phyloP scores from a whole-genome alignment of 2,329 filamentous ascomycete genomes.

The Plectosphaerella sp. region DNA sequence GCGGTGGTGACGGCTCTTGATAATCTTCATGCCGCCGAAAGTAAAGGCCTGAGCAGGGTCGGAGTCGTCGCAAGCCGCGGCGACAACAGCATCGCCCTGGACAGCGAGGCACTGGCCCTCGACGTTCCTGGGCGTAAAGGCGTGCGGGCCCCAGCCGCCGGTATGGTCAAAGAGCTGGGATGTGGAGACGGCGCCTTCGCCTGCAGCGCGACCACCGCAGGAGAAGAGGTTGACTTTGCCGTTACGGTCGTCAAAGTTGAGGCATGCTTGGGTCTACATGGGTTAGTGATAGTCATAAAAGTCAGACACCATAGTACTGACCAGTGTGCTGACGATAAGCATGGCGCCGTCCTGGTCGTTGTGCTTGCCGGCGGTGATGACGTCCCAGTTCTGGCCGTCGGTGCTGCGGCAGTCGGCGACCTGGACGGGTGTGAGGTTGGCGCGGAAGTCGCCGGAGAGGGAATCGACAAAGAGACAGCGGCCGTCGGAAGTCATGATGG shows the following conservation, averaged over 20 bases:
- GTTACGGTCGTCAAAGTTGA: conserved; percentile 53
- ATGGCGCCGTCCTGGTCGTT: conserved; percentile 40
- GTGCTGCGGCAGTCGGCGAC: conserved; percentile 36
- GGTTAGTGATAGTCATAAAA: no score
- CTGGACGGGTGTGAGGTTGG: conserved; percentile 42
- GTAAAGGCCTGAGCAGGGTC: conserved; percentile 39
- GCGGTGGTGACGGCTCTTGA: not conserved
- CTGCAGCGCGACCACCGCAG: conserved; percentile 54
- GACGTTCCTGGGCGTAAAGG: conserved; percentile 41
- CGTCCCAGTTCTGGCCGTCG: conserved; percentile 40
- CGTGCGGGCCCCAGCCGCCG: conserved; percentile 33
- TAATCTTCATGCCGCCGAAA: conserved; percentile 11
- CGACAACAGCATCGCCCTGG: conserved; percentile 35
- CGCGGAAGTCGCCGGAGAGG: conserved; percentile 42
- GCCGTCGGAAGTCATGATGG: conserved; percentile 39
- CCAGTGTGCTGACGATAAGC: conserved; percentile 50
- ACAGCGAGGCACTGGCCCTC: conserved; percentile 41
- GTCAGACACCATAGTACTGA: conserved; percentile 14
- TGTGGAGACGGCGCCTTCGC: conserved; percentile 42
- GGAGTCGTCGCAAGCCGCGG: conserved; percentile 34
- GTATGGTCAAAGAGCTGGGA: conserved; percentile 49
- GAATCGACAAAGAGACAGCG: conserved; percentile 41
- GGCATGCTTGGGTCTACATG: conserved; percentile 45
- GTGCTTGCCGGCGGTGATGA: conserved; percentile 46
- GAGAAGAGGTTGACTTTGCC: conserved; percentile 53